Evolutionary conservation across 2,329 filamentous ascomycete species (phyloP), one percentile per base, ranked within the genome.

Genomic region (Herpotrichia juniperi): DNA sequence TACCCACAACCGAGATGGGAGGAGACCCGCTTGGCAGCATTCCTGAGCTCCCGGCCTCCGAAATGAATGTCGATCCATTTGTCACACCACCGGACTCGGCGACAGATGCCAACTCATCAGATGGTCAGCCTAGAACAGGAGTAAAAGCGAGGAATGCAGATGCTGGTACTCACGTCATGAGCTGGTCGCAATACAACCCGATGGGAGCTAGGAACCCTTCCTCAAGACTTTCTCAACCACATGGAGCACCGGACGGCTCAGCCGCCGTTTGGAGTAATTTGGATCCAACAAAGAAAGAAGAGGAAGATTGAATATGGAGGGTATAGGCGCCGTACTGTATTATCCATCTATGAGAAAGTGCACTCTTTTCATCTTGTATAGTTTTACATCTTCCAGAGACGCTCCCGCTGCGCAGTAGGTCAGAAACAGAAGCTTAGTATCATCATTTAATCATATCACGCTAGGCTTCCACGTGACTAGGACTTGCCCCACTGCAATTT

Each of bases 121-220:
- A 16, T 32, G 26, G 7, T 26, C 14, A 22, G 10, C 39, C 31
- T 35, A 16, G 39, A 34, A 51, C 40, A 16, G 42, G 50, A 22
- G 35, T n/a, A n/a, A n/a, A 25, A 9, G 28, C 16, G 46, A 52
- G 17, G 31, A 31, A 21, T 16, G 39, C 11, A 24, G 49, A 55
- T n/a, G 22, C 39, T 1, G 30, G 50, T 16, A 39, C 56, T 28
- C 54, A 59, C 44, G 50, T 60, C 4, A 53, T 59, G 54, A 62
- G 59, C 30, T 62, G 57, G 57, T 32, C 55, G 32, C 46, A 58
- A 17, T 46, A 42, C 45, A 57, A 54, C 42, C 61, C 61, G 8
- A 50, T 51, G 25, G 53, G 54, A 1, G 59, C 49, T 22, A 40
- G 47, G 34, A 31, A 48, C 31, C 42, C 48, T 10, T n/a, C 42